Evolutionary conservation across 805 yeast species (phyloP).

Genomic region (Spathaspora hagerdaliae): DNA sequence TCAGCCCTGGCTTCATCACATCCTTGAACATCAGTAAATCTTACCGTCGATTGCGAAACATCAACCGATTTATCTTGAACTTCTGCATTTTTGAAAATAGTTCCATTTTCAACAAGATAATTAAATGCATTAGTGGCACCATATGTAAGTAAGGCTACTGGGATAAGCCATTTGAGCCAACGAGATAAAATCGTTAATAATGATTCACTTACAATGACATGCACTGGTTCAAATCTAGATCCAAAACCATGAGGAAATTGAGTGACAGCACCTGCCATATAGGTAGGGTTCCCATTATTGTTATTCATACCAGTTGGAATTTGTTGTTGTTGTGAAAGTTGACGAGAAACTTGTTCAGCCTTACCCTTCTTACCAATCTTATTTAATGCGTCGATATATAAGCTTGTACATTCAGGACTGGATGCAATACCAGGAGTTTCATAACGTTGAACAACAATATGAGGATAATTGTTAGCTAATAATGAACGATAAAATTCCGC

Average conservation of each 20-base stretch:
- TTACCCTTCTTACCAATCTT: conserved; percentile 73
- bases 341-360: conserved; percentile 58
- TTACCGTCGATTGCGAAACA: conserved; percentile 78
- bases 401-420: conserved; percentile 70
- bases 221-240: conserved; percentile 76
- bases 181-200: conserved; percentile 72
- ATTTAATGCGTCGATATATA: conserved; percentile 78
- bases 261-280: conserved; percentile 2
- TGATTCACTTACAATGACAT: conserved; percentile 89
- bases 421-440: conserved; percentile 93
- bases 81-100: conserved; percentile 71
- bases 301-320: conserved; percentile 1
- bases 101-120: conserved; percentile 76
- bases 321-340: conserved; percentile 13
- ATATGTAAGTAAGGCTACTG: conserved; percentile 74
- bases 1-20: conserved; percentile 98
- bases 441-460: conserved; percentile 87
- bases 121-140: conserved; percentile 77
- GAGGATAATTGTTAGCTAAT: conserved; percentile 84
- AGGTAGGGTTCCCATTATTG: not conserved
- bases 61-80: conserved; percentile 77
- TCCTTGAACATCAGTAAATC: conserved; percentile 91
- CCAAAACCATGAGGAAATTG: conserved; percentile 45
- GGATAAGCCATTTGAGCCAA: conserved; percentile 86
- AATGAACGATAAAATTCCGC: conserved; percentile 78